These are phyloP conservation scores for Puccinellia tenuiflora DNA, from an alignment of 176 grass and related monocot species.

Conservation along the genomic window DNA sequence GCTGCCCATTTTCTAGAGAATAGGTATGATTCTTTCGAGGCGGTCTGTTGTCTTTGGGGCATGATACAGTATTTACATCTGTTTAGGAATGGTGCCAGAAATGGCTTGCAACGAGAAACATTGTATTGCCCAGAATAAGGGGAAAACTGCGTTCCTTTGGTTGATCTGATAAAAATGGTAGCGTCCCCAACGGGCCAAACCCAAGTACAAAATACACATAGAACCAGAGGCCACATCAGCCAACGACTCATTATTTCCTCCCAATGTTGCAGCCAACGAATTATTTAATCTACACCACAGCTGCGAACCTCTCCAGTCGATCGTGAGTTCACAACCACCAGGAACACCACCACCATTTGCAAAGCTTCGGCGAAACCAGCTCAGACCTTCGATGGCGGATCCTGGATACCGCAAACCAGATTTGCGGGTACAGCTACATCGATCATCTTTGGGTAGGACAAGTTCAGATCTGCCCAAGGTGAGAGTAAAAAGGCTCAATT, in stretches of 20 bases:
- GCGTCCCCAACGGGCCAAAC: not conserved
- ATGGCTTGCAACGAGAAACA: not conserved
- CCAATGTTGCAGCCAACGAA: conserved; percentile 15
- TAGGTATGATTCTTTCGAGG: not conserved
- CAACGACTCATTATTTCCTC: conserved; percentile 8
- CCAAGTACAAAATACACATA: not conserved
- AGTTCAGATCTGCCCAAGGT: conserved; percentile 61
- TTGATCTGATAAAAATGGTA: conserved; percentile 16
- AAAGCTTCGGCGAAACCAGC: not conserved
- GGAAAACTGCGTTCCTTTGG: not conserved
- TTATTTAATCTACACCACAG: conserved; percentile 36
- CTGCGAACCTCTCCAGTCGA: not conserved
- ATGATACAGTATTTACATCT: not conserved
- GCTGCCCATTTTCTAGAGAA: not conserved
- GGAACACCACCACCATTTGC: not conserved
- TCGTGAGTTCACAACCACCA: not conserved
- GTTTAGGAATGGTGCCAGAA: not conserved
- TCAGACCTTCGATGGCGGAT: conserved; percentile 53
- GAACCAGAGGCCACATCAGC: not conserved
- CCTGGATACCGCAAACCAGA: conserved; percentile 79
- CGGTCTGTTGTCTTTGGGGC: not conserved
- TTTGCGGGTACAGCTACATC: conserved; percentile 81
- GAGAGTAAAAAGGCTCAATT: conserved; percentile 31
- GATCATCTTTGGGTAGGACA: conserved; percentile 92
- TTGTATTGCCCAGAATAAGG: not conserved